Evolutionary conservation across 1,139 yeast genomes (phyloP).

Genomic region (Pichia terricola): DNA sequence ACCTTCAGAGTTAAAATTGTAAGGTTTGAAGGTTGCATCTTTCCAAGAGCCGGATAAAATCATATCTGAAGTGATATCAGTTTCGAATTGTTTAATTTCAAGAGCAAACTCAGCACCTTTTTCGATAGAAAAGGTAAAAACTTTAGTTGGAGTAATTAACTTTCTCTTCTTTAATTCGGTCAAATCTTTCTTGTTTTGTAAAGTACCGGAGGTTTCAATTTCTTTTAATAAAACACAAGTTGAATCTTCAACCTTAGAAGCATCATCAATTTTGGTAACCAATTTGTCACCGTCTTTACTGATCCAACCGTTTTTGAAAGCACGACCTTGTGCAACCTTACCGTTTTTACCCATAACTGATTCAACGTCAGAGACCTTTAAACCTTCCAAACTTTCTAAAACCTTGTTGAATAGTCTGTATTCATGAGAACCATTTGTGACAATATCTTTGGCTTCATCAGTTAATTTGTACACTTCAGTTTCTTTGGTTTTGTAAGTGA

Average conservation of each 20-base stretch:
- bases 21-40: slow-evolving; percentile 79
- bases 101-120: slow-evolving; percentile 83
- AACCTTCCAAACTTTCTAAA: slow-evolving; percentile 62
- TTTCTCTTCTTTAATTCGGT: slow-evolving; percentile 91
- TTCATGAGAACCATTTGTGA: slow-evolving; percentile 82
- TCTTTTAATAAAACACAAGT: slow-evolving; percentile 58
- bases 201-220: slow-evolving; percentile 49
- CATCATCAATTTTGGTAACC: slow-evolving; percentile 39
- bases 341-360: slow-evolving; percentile 74
- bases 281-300: slow-evolving; percentile 74
- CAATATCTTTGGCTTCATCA: slow-evolving; percentile 73
- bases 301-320: slow-evolving; percentile 98
- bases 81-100: slow-evolving; percentile 72
- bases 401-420: slow-evolving; percentile 72
- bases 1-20: slow-evolving; percentile 95
- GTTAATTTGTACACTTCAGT: slow-evolving; percentile 70
- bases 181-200: slow-evolving; percentile 46
- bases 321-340: slow-evolving; percentile 91
- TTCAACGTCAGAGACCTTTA: slow-evolving; percentile 75
- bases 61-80: slow-evolving; percentile 94
- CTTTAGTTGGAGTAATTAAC: slow-evolving; percentile 62
- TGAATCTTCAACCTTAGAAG: slow-evolving; percentile 46
- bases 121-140: slow-evolving; percentile 61
- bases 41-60: slow-evolving; percentile 73
- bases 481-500: slow-evolving; percentile 65